phyloP scores from a whole-genome alignment of 208 protist species.

The Acanthamoeba divionensis region DNA sequence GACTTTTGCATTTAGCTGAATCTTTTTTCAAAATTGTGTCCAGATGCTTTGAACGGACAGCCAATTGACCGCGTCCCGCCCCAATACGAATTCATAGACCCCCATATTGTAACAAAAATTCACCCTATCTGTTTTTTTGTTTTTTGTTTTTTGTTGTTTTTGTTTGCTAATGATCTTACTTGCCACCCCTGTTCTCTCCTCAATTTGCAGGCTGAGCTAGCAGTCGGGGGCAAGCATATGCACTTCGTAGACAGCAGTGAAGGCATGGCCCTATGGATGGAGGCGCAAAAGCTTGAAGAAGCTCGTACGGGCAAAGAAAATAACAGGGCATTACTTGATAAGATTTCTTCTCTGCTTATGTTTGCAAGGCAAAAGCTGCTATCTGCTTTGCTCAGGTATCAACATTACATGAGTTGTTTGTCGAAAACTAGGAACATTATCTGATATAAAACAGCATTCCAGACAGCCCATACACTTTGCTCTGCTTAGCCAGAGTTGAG shows the following conservation, averaged over 20 bases:
- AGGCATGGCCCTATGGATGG: background rate
- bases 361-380: background rate
- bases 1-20: too few species aligned
- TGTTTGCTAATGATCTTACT: background rate
- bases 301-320: background rate
- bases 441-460: background rate
- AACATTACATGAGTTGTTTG: background rate
- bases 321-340: background rate
- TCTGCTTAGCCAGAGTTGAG: background rate
- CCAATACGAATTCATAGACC: slow-evolving; percentile 3
- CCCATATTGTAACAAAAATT: background rate
- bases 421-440: background rate
- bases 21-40: too few species aligned
- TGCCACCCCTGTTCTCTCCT: background rate
- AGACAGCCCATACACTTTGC: slow-evolving; percentile 11
- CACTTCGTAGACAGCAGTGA: slow-evolving; percentile 11
- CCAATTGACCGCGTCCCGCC: background rate
- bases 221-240: background rate
- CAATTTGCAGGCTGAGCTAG: background rate
- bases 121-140: background rate
- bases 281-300: background rate
- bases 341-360: background rate
- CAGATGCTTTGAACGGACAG: background rate
- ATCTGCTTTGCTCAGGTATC: background rate
- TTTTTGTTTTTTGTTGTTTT: background rate